These are phyloP conservation scores for Ceratobasidium sp. DNA, from an alignment of 1,284 basidiomycete genomes.

Conservation along the genomic window DNA sequence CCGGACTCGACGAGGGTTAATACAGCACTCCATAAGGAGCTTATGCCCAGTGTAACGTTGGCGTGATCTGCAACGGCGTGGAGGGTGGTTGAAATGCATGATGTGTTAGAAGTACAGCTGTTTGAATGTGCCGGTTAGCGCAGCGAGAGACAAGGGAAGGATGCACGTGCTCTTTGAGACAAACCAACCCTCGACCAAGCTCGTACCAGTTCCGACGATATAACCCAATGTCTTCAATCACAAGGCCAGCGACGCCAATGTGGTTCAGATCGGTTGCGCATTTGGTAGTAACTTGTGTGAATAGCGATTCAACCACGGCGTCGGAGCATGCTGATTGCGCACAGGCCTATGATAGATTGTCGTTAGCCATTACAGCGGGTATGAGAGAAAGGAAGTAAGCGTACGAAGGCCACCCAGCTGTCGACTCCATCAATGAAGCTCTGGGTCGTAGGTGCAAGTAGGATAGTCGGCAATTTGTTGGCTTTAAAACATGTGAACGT, in stretches of 20 bases:
- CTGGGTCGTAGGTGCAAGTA: not conserved
- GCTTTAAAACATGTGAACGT: not conserved
- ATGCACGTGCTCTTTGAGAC: conserved; percentile 2
- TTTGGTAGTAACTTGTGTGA: not conserved
- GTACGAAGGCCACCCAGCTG: not conserved
- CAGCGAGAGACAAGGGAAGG: no score
- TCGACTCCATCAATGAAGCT: not conserved
- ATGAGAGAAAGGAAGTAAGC: not conserved
- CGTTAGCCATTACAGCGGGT: not conserved
- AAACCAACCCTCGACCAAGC: not conserved
- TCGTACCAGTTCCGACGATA: not conserved
- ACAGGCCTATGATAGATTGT: not conserved
- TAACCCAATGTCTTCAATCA: not conserved
- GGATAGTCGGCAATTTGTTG: not conserved
- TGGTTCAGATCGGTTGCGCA: not conserved
- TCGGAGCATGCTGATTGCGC: not conserved
- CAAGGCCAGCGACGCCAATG: not conserved
- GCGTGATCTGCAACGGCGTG: no score
- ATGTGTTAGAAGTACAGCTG: no score
- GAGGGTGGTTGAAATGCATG: no score
- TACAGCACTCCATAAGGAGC: no score
- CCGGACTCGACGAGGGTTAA: no score
- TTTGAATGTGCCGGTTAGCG: no score
- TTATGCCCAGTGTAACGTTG: no score
- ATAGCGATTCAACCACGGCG: not conserved